Conservation (phyloP, 495 filamentous ascomycete genomes). For the Podospora conica region DNA sequence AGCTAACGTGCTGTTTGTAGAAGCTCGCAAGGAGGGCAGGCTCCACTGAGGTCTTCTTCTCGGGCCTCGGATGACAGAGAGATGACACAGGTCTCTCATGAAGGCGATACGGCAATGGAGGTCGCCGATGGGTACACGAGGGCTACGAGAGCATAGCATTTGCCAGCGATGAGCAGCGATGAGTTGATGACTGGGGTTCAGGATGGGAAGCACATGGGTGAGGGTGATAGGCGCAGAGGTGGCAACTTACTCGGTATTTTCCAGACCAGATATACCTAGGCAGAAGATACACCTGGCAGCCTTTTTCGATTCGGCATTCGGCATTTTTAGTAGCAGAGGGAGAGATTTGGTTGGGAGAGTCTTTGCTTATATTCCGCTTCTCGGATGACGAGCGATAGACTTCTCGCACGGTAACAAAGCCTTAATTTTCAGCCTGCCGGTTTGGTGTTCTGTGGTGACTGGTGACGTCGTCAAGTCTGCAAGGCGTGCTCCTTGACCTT, state of each 20-base stretch:
- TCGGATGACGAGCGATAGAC: neutral
- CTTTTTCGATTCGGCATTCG: neutral
- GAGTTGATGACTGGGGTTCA: neutral
- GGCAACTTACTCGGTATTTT: neutral
- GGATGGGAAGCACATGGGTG: neutral
- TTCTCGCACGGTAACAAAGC: neutral
- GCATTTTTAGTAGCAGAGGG: neutral
- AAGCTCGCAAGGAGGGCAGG: slow-evolving; percentile 44
- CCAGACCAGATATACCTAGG: neutral
- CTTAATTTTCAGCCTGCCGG: neutral
- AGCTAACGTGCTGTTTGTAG: slow-evolving; percentile 15
- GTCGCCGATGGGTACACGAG: neutral
- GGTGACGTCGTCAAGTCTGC: too few relatives aligned
- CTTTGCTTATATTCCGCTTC: neutral
- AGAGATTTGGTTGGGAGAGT: neutral
- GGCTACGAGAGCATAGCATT: slow-evolving; percentile 1
- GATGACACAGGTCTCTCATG: neutral
- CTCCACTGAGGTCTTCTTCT: slow-evolving; percentile 24
- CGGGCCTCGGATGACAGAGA: neutral
- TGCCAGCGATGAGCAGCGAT: neutral
- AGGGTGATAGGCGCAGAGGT: neutral
- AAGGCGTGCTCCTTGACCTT: too few relatives aligned
- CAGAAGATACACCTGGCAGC: neutral
- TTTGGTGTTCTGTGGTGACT: neutral
- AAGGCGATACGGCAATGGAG: neutral